Evolutionary conservation across 2,329 filamentous ascomycete genomes (phyloP), one percentile per base, ranked within the genome.

Genomic region (Annulohypoxylon truncatum): DNA sequence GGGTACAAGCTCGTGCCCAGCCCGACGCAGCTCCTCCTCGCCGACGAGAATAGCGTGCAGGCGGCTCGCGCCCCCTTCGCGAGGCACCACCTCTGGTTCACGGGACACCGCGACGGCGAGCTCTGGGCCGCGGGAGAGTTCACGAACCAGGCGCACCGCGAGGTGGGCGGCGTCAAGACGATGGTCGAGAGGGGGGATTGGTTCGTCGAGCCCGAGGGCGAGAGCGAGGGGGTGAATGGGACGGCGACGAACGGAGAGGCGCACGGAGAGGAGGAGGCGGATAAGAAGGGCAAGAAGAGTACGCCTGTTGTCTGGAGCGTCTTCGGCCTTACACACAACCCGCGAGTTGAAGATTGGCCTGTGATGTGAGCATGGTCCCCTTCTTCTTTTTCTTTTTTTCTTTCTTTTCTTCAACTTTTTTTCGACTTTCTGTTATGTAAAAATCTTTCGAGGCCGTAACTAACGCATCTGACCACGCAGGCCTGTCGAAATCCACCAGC

Each of bases 271-370:
- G 51, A 33, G 5, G 58, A 60, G 18, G 61, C 42, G 2, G 71
- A 77, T n/a, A 79, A 67, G 3, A 73, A 77, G 13, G 80, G 80
- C 13, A 76, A 82, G 51, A 79, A 79, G 48, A 81, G 86, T 54
- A 81, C 82, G 42, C 78, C 88, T n/a, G 79, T 85, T 5, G 82
- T 85, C 0, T 85, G 83, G 83, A 79, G 77, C n/a, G 81, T 82
- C 2, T 84, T 83, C 66, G 82, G 82, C 3, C 71, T 84, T 48
- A 84, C 82, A 8, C 82, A 85, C 58, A 83, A 84, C 54, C 82
- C 82, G 0, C 74, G 82, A 4, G 79, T 83, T 4, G 82, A 84
- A 68, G 82, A 84, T 64, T 84, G 82, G 82, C 82, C 82, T 3
- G 82, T 84, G 8, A 84, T 84, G 82, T 84, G 71, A 80, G 82